phyloP scores from a whole-genome alignment of 345 rosid genomes.

The Mangifera indica region DNA sequence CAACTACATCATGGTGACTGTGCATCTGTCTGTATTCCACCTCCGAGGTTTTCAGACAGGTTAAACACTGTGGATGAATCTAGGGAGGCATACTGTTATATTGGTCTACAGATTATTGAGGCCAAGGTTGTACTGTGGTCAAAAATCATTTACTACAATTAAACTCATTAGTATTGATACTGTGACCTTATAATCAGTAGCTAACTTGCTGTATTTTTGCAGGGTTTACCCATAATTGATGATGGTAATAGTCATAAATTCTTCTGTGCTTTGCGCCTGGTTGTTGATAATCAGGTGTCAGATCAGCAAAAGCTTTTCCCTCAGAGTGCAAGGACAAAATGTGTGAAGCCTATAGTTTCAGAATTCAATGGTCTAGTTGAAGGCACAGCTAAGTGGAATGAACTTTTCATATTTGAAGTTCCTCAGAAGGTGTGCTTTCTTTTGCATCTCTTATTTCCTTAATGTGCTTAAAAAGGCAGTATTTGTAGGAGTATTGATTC shows the following conservation, averaged over 20 bases:
- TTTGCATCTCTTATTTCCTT: neutral
- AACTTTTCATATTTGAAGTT: constrained; percentile 91
- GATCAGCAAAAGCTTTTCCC: constrained; percentile 93
- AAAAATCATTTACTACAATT: constrained; percentile 8
- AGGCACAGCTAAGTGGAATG: constrained; percentile 86
- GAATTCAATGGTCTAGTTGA: constrained; percentile 33
- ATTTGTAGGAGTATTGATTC: neutral
- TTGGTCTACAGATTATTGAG: constrained; percentile 75
- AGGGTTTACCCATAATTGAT: constrained; percentile 77
- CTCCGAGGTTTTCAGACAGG: constrained; percentile 88
- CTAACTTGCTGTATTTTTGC: constrained; percentile 28
- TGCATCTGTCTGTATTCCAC: constrained; percentile 82
- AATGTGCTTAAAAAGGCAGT: neutral
- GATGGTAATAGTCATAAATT: constrained; percentile 92
- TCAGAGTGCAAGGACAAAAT: constrained; percentile 98
- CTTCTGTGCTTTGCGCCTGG: constrained; percentile 91
- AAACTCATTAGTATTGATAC: neutral
- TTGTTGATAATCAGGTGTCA: constrained; percentile 68
- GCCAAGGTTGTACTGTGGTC: constrained; percentile 63
- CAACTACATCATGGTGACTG: constrained; percentile 57
- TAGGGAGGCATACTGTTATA: constrained; percentile 68
- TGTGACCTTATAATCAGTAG: constrained; percentile 1
- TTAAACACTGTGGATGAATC: constrained; percentile 76
- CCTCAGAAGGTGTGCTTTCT: constrained; percentile 60
- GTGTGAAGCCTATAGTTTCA: constrained; percentile 70